phyloP scores from a whole-genome alignment of 2,329 filamentous ascomycete species.

The Neurospora sp. region DNA sequence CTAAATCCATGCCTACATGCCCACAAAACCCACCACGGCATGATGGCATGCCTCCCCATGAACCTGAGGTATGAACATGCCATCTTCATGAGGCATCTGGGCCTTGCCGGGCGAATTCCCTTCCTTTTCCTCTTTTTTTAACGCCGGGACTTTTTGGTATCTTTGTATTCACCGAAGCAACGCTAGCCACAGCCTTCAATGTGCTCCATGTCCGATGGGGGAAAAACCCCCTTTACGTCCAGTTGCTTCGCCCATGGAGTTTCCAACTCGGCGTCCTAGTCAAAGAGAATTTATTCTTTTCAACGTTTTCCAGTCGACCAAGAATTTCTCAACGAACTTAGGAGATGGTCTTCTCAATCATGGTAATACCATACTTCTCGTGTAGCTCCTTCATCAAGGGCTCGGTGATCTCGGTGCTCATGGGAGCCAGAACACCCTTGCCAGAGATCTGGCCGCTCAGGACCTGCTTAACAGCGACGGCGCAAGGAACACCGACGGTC shows the following conservation, averaged over 20 bases:
- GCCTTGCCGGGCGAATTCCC: not conserved
- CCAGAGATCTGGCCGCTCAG: constrained; percentile 63
- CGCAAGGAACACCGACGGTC: constrained; percentile 29
- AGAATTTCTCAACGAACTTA: constrained; percentile 14
- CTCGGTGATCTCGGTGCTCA: constrained; percentile 59
- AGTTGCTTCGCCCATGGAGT: not conserved
- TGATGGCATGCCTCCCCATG: not conserved
- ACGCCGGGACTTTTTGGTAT: not conserved
- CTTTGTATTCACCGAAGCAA: not conserved
- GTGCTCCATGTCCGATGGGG: not conserved
- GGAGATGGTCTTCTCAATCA: constrained; percentile 56
- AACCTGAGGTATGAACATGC: not conserved
- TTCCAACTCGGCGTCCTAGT: not conserved
- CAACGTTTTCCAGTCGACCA: not conserved
- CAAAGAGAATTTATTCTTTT: not conserved
- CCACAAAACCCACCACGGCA: not conserved
- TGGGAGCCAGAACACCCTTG: constrained; percentile 68
- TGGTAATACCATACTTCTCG: constrained; percentile 64
- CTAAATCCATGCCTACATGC: not conserved
- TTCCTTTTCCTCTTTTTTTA: not conserved
- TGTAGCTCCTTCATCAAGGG: constrained; percentile 70
- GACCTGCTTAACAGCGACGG: constrained; percentile 67
- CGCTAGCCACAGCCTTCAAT: not conserved
- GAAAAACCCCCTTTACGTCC: not conserved
- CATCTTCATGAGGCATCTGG: not conserved